These are phyloP conservation scores for Delphinella strobiligena DNA, from an alignment of 2,329 filamentous ascomycete genomes.

Conservation along the genomic window DNA sequence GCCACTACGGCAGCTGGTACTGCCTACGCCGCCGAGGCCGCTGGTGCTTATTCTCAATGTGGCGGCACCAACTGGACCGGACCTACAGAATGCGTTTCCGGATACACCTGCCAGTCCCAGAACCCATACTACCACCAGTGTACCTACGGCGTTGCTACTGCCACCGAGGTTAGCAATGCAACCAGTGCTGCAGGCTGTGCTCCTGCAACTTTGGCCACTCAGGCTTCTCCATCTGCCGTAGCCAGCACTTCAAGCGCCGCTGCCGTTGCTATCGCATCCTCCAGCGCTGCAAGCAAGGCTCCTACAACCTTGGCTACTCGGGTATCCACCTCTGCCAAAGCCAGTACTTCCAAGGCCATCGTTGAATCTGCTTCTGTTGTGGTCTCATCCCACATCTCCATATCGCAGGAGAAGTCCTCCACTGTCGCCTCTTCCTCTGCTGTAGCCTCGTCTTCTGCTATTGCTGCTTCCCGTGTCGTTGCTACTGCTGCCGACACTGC, in stretches of 20 bases:
- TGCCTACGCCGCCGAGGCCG: slow-evolving; percentile 3
- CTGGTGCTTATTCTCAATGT: slow-evolving; percentile 11
- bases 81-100: slow-evolving; percentile 18
- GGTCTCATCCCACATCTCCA: too few relatives aligned
- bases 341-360: too few relatives aligned
- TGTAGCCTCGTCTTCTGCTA: neutral
- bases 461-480: neutral
- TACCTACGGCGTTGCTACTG: slow-evolving; percentile 9
- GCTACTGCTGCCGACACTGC: too few relatives aligned
- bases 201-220: slow-evolving; percentile 3
- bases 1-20: slow-evolving; percentile 11
- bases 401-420: slow-evolving; percentile 5
- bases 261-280: slow-evolving; percentile 1
- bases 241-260: too few relatives aligned
- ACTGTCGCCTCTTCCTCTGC: neutral
- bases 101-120: slow-evolving; percentile 16
- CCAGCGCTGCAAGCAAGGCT: slow-evolving; percentile 2
- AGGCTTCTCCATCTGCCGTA: slow-evolving; percentile 1
- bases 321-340: slow-evolving; percentile 2
- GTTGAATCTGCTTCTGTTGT: too few relatives aligned
- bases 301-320: neutral
- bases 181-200: slow-evolving; percentile 1
- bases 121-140: slow-evolving; percentile 24
- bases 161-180: neutral
- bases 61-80: slow-evolving; percentile 20